Evolutionary conservation across 306 rosid genomes (phyloP), one percentile per base, ranked within the genome.

Genomic region (Prosopis cineraria): DNA sequence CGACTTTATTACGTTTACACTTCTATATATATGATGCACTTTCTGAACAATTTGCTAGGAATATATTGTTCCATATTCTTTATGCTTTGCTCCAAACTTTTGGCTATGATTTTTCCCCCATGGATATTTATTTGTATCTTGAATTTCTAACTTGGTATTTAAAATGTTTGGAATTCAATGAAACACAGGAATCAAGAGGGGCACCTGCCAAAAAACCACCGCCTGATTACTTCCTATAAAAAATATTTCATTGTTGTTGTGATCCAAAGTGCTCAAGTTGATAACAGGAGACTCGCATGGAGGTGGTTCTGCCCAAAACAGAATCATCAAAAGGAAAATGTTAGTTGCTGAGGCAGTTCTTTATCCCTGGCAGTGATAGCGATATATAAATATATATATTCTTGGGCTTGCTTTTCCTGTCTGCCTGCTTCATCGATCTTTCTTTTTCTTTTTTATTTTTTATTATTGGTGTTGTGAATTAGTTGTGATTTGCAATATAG

Each of bases 221-320:
- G 9, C 99, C 99, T 2, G 99, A 96, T 81, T 96, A 93, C 90
- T 96, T 96, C 83, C 83, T 96, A 41, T 96, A 84, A 93, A 52
- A 55, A 11, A 37, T 71, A 25, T 62, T 68, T 40, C n/a, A n/a
- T n/a, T 73, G 10, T 55, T 71, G 70, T 31, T 41, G 29, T 59
- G 50, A 69, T 88, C 75, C 37, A 58, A 36, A 25, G 56, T 78
- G 85, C 79, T 85, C 62, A 66, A 83, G 83, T 77, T 74, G 86
- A 75, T 86, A 75, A 77, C 78, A 44, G 53, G 81, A 83, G 76
- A 16, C 77, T 79, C 59, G 56, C 82, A 55, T 76, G 82, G 64
- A 45, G 84, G 73, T 47, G 31, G 66, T 82, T 59, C 48, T 55
- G 22, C 47, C 29, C 73, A 79, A 66, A 56, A 37, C 34, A 43